Percentiles rank a stretch among this genome's conserved stretches.
These are phyloP conservation scores for Arthroderma sp. DNA, from an alignment of 2,329 filamentous ascomycete species.

Conservation along the genomic window DNA sequence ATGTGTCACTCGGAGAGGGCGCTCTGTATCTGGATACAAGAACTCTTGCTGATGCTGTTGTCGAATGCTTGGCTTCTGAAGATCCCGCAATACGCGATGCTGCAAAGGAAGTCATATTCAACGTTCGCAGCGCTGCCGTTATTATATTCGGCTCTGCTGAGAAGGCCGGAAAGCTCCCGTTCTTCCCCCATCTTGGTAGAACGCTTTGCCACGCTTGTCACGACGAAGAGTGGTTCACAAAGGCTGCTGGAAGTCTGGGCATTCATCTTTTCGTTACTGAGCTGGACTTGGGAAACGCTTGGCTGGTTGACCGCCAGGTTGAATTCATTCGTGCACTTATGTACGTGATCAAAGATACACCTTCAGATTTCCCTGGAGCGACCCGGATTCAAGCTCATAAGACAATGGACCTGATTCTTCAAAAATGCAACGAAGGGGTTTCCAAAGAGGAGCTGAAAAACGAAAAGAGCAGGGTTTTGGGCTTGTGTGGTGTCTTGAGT, in stretches of 20 bases:
- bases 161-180: constrained; percentile 61
- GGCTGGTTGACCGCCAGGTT: constrained; percentile 69
- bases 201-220: constrained; percentile 91
- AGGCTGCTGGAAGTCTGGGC: constrained; percentile 80
- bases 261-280: constrained; percentile 81
- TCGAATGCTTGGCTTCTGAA: constrained; percentile 82
- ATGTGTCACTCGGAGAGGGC: constrained; percentile 76
- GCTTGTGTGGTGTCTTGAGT: constrained; percentile 74
- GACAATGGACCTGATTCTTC: constrained; percentile 67
- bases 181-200: constrained; percentile 72
- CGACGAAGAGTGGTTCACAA: constrained; percentile 97
- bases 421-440: constrained; percentile 63
- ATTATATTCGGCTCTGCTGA: constrained; percentile 66
- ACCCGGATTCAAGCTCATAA: constrained; percentile 72
- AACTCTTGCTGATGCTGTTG: constrained; percentile 75
- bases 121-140: constrained; percentile 62
- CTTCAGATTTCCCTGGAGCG: constrained; percentile 79
- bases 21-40: constrained; percentile 77
- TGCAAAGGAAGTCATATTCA: constrained; percentile 64
- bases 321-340: constrained; percentile 86
- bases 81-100: constrained; percentile 66
- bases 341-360: constrained; percentile 98
- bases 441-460: constrained; percentile 67
- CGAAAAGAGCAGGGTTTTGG: constrained; percentile 54
- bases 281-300: constrained; percentile 69